Evolutionary conservation across 352 stramenopile species (phyloP).

Genomic region (Pythium sukuiense): DNA sequence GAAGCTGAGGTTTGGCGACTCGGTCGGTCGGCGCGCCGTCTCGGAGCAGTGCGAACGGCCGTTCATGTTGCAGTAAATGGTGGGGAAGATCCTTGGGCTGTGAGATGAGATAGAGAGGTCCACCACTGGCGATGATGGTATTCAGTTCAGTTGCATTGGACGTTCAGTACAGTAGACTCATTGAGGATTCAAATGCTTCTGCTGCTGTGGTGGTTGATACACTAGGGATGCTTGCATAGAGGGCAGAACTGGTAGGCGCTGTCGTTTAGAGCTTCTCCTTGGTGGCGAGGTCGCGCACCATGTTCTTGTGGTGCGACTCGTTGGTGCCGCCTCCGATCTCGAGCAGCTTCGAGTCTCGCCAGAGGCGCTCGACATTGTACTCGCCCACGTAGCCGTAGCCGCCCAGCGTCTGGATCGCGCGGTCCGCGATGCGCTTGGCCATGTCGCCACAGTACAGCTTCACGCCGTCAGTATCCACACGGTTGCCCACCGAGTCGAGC

Average conservation of each 20-base stretch:
- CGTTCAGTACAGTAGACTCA: not conserved
- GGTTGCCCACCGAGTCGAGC: conserved; percentile 94
- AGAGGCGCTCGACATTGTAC: conserved; percentile 98
- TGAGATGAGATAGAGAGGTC: too few relatives aligned
- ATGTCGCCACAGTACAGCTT: conserved; percentile 98
- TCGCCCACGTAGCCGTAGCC: conserved; percentile 99
- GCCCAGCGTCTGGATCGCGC: conserved; percentile 97
- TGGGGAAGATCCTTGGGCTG: not conserved
- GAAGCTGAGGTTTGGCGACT: not conserved
- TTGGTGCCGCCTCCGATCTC: conserved; percentile 99
- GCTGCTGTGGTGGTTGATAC: not conserved
- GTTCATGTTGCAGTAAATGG: not conserved
- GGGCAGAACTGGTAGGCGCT: not conserved
- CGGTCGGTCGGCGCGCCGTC: not conserved
- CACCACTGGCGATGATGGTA: not conserved
- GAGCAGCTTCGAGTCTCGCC: conserved; percentile 98
- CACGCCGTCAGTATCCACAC: conserved; percentile 97
- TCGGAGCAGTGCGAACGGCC: not conserved
- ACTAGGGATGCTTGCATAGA: not conserved
- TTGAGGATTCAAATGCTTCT: not conserved
- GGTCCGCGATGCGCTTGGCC: conserved; percentile 96
- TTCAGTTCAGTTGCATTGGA: not conserved
- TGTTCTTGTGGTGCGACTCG: conserved; percentile 99
- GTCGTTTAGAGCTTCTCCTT: conserved; percentile 37
- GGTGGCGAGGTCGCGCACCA: conserved; percentile 82